These are phyloP conservation scores for Lobulomyces angularis DNA, from an alignment of 192 early-diverging fungal genomes.

Conservation along the genomic window DNA sequence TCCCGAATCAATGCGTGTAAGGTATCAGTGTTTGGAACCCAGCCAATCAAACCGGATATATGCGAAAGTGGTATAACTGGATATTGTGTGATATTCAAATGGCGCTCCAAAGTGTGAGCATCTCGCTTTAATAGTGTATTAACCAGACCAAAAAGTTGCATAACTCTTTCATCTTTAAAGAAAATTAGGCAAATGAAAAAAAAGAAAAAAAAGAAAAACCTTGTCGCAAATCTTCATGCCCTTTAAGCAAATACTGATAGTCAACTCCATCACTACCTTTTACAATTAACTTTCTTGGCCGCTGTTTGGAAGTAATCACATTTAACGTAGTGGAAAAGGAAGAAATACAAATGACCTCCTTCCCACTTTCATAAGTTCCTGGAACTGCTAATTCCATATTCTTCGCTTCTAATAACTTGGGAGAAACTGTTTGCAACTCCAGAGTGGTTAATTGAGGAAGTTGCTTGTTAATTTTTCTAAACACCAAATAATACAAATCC, in stretches of 20 bases:
- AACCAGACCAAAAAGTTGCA: conserved; percentile 95
- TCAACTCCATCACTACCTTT: conserved; percentile 78
- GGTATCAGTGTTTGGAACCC: conserved; percentile 81
- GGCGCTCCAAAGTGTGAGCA: conserved; percentile 77
- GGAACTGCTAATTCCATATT: conserved; percentile 85
- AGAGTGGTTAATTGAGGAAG: conserved; percentile 68
- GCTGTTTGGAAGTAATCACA: conserved; percentile 84
- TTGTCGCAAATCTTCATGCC: conserved; percentile 12
- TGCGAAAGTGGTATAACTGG: conserved; percentile 88
- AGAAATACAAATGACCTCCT: conserved; percentile 71
- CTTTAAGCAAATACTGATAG: conserved; percentile 88
- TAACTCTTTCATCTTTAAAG: conserved; percentile 95
- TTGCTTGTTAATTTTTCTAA: conserved; percentile 67
- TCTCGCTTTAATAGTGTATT: conserved; percentile 76
- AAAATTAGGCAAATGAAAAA: conserved; percentile 22
- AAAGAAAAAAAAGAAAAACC: conserved; percentile 8
- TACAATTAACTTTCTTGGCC: conserved; percentile 73
- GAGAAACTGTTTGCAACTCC: conserved; percentile 81
- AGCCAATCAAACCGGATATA: conserved; percentile 89
- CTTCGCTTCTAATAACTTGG: conserved; percentile 64
- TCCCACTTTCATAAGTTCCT: conserved; percentile 72
- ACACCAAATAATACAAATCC: conserved; percentile 78
- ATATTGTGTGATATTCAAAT: conserved; percentile 80
- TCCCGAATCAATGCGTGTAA: conserved; percentile 73
- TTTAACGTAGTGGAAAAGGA: conserved; percentile 73